Evolutionary conservation across 2,329 filamentous ascomycete genomes (phyloP).

Genomic region (Xylariales sp.): DNA sequence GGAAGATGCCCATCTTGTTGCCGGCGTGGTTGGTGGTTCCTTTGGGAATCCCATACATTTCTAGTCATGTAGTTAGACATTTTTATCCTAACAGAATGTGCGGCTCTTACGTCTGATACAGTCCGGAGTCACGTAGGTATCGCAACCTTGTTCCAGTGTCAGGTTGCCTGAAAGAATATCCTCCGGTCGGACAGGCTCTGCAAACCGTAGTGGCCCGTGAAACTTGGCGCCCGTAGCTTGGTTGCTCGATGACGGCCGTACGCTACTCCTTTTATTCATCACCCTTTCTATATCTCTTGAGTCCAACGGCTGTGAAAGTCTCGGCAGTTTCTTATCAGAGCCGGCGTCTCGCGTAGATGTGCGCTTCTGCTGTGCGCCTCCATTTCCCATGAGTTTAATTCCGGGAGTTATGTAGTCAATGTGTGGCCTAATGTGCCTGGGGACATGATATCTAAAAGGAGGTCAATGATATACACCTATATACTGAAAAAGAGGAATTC

Average conservation of each 20-base stretch:
- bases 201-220: constrained; percentile 40
- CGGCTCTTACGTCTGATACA: constrained; percentile 44
- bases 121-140: constrained; percentile 46
- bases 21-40: constrained; percentile 47
- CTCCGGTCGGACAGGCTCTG: constrained; percentile 38
- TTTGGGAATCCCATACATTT: constrained; percentile 53
- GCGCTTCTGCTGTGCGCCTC: constrained; percentile 38
- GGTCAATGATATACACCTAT: not conserved
- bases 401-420: constrained; percentile 69
- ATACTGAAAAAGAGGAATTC: not conserved
- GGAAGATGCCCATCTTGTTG: constrained; percentile 57
- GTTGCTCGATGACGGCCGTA: constrained; percentile 14
- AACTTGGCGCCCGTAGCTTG: constrained; percentile 35
- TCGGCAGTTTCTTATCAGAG: not conserved
- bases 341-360: constrained; percentile 35
- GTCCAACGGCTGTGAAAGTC: constrained; percentile 24
- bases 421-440: constrained; percentile 58
- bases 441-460: constrained; percentile 61
- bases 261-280: constrained; percentile 38
- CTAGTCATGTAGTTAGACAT: constrained; percentile 25
- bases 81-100: no score
- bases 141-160: constrained; percentile 42
- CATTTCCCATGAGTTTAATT: constrained; percentile 58
- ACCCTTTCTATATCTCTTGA: constrained; percentile 26
- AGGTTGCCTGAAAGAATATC: constrained; percentile 42